These are phyloP conservation scores for Wickerhamiella azymoides DNA, from an alignment of 805 yeast species.

Conservation along the genomic window DNA sequence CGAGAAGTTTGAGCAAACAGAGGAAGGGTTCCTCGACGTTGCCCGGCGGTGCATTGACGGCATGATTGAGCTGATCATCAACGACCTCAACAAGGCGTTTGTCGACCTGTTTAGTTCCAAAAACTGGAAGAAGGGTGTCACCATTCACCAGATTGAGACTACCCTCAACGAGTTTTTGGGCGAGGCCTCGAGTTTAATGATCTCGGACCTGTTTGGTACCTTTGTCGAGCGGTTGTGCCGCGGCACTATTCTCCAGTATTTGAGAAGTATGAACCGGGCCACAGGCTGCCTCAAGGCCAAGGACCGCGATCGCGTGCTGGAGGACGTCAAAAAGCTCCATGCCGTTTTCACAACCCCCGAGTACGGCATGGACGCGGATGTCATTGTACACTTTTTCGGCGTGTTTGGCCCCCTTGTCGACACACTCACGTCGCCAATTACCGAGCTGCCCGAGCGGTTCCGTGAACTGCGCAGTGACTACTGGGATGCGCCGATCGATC, in stretches of 20 bases:
- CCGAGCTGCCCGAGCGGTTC: slow-evolving; percentile 44
- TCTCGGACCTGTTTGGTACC: slow-evolving; percentile 40
- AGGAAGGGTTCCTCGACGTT: slow-evolving; percentile 66
- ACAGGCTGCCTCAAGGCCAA: slow-evolving; percentile 29
- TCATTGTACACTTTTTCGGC: slow-evolving; percentile 36
- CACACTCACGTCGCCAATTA: slow-evolving; percentile 34
- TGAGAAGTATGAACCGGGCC: slow-evolving; percentile 33
- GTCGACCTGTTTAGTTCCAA: slow-evolving; percentile 44
- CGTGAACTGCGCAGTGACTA: slow-evolving; percentile 46
- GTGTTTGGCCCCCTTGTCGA: slow-evolving; percentile 52
- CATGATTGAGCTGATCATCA: slow-evolving; percentile 47
- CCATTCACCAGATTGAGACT: slow-evolving; percentile 49
- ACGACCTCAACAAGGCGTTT: slow-evolving; percentile 54
- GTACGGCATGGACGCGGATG: slow-evolving; percentile 22
- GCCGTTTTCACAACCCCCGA: slow-evolving; percentile 36
- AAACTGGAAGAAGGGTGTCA: slow-evolving; percentile 50
- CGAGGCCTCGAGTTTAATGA: slow-evolving; percentile 44
- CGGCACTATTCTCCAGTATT: slow-evolving; percentile 36
- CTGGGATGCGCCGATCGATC: slow-evolving; percentile 64
- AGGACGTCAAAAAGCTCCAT: slow-evolving; percentile 47
- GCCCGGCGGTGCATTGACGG: slow-evolving; percentile 50
- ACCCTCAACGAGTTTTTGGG: slow-evolving; percentile 63
- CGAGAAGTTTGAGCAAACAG: slow-evolving; percentile 43
- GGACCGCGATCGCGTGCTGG: slow-evolving; percentile 36
- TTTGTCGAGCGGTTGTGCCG: slow-evolving; percentile 41